phyloP scores from a whole-genome alignment of 1,284 basidiomycete species.

The Malassezia arunalokei region DNA sequence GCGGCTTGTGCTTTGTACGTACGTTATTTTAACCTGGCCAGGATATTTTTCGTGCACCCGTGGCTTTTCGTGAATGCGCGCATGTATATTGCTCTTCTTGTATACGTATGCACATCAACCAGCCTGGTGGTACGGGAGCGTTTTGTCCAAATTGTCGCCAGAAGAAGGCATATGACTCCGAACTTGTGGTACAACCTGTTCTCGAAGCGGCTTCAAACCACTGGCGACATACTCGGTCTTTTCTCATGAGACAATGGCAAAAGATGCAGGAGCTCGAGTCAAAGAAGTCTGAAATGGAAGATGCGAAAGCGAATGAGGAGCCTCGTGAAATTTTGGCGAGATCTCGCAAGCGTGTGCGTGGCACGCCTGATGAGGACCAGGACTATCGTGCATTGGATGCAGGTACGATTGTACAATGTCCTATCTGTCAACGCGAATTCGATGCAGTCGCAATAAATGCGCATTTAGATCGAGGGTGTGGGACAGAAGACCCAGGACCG shows the following conservation, averaged over 20 bases:
- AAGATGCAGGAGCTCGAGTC: not conserved
- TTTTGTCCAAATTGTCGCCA: slow-evolving; percentile 42
- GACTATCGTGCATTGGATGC: slow-evolving; percentile 15
- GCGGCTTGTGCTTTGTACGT: slow-evolving; percentile 36
- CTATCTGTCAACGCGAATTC: slow-evolving; percentile 31
- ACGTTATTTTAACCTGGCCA: not conserved
- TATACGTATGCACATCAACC: slow-evolving; percentile 42
- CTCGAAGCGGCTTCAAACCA: slow-evolving; percentile 32
- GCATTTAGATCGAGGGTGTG: slow-evolving; percentile 33
- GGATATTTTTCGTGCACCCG: slow-evolving; percentile 38
- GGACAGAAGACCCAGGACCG: slow-evolving; percentile 18
- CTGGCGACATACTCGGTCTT: slow-evolving; percentile 24
- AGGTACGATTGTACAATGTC: slow-evolving; percentile 24
- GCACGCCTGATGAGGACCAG: slow-evolving; percentile 4
- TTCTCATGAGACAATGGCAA: slow-evolving; percentile 4
- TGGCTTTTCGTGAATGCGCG: slow-evolving; percentile 32
- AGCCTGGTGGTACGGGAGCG: slow-evolving; percentile 26
- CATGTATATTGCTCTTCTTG: slow-evolving; percentile 41
- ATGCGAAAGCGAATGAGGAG: not conserved
- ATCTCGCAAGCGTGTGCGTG: slow-evolving; percentile 11
- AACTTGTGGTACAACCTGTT: slow-evolving; percentile 28
- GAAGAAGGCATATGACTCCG: slow-evolving; percentile 38
- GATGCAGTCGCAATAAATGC: slow-evolving; percentile 29
- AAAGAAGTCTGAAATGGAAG: not conserved
- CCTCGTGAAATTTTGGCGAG: too few relatives aligned